Percentiles rank a stretch among this genome's conserved stretches.
Evolutionary conservation across 129 eudicot genomes (phyloP).

Genomic region (Arctium minus): DNA sequence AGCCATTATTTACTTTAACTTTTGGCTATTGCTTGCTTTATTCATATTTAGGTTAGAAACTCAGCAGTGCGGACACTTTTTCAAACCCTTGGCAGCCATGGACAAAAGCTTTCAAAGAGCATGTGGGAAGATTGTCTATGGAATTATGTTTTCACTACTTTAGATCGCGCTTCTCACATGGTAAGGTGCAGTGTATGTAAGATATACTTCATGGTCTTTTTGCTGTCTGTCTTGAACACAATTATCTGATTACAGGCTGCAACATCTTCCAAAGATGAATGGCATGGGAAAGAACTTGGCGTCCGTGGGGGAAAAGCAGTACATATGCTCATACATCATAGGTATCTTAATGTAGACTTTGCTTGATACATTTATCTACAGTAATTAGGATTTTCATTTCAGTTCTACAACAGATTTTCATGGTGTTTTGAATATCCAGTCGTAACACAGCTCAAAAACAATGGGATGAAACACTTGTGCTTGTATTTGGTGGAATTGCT

Average conservation of each 20-base stretch:
- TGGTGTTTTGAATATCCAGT: conserved; percentile 40
- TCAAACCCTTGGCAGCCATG: conserved; percentile 98
- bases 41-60: conserved; percentile 80
- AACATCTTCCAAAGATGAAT: conserved; percentile 93
- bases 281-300: conserved; percentile 99
- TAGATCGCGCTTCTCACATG: conserved; percentile 97
- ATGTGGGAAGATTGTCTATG: conserved; percentile 99
- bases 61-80: conserved; percentile 92
- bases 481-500: conserved; percentile 87
- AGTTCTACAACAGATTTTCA: not conserved
- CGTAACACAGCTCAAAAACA: conserved; percentile 99
- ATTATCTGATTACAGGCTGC: conserved; percentile 62
- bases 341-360: conserved; percentile 42
- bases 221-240: conserved; percentile 1
- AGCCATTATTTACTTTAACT: not conserved
- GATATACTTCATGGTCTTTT: not conserved
- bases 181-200: conserved; percentile 36
- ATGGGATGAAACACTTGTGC: conserved; percentile 98
- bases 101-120: conserved; percentile 91
- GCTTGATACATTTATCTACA: conserved; percentile 3
- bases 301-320: conserved; percentile 96
- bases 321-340: conserved; percentile 99
- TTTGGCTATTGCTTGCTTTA: not conserved
- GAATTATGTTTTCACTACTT: conserved; percentile 85
- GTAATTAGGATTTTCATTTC: not conserved